Percentiles rank a stretch among this genome's conserved stretches.
These are phyloP conservation scores for Fusarium solani-melongenae DNA, from an alignment of 2,329 filamentous ascomycete species.

Conservation along the genomic window DNA sequence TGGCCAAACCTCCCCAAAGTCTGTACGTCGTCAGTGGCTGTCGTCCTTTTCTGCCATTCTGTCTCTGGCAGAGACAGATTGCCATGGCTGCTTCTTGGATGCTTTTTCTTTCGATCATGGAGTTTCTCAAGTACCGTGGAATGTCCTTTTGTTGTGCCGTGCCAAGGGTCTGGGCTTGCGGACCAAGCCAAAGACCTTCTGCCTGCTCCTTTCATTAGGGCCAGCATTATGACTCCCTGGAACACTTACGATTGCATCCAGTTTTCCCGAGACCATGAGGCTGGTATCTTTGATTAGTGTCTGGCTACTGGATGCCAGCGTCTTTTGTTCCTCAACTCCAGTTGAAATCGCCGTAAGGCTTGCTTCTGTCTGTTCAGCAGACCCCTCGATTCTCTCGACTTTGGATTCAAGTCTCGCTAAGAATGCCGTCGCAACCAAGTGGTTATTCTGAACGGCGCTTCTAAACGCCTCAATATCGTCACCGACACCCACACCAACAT, in stretches of 20 bases:
- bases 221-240: rapidly evolving
- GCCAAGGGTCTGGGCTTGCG: neutral
- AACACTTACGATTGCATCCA: neutral
- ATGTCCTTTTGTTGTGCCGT: neutral
- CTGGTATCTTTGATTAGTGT: neutral
- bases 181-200: neutral
- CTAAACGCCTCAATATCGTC: neutral
- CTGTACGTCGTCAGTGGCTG: neutral
- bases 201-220: neutral
- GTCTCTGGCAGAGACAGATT: neutral
- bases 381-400: neutral
- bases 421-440: neutral
- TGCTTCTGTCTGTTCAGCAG: rapidly evolving
- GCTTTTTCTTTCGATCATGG: neutral
- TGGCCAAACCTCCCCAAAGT: neutral
- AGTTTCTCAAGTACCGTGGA: neutral
- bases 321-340: neutral
- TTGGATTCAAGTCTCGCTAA: neutral
- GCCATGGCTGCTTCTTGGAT: rapidly evolving
- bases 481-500: neutral
- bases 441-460: rapidly evolving
- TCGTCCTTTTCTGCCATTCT: too few species aligned
- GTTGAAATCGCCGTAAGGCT: neutral
- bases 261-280: neutral
- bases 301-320: neutral